Evolutionary conservation across 176 grass and related monocot species (phyloP), one percentile per base, ranked within the genome.

Genomic region (Musa troglodytarum): DNA sequence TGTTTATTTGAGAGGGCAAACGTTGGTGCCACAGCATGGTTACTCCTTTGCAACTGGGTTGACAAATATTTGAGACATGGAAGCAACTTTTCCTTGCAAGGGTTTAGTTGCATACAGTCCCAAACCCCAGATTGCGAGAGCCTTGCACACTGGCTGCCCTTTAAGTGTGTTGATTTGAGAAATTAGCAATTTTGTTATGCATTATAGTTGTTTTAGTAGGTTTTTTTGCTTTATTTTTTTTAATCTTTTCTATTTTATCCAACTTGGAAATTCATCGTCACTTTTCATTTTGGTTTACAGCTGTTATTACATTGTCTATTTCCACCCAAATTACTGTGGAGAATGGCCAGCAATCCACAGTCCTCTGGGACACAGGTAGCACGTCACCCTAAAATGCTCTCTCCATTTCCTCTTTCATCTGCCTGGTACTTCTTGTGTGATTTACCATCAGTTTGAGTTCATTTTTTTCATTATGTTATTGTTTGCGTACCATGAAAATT

Each of bases 301-400:
- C 68, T 70, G 16, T 70, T 51, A 15, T n/a, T 70, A 0, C 2
- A 13, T 29, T 65, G 63, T 50, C 51, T 9, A 70, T 70, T 70
- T 20, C 49, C 20, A 11, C 49, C 51, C 17, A 70, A 70, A 10
- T 51, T 0, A 70, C 2, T 11, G 22, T 74, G 23, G 43, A 43
- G 59, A 80, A 80, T 80, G 69, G 69, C 78, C 49, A 64, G 69
- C 68, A 80, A 80, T 64, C 78, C 49, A 21, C 78, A 80, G 43
- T 71, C 78, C 51, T 80, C 78, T 73, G 69, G 78, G 43, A 21
- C 54, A 53, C 78, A 73, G 78, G 69, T 80, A 73, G 66, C 17
- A 43, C 10, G 2, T 71, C 1, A n/a, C 8, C 7, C 50, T 15
- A 62, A 50, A 62, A 59, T 13, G 8, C 25, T 20, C 66, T 20